Base-by-base conservation (phyloP, 2,329 filamentous ascomycete species). In the Aureobasidium subglaciale region DNA sequence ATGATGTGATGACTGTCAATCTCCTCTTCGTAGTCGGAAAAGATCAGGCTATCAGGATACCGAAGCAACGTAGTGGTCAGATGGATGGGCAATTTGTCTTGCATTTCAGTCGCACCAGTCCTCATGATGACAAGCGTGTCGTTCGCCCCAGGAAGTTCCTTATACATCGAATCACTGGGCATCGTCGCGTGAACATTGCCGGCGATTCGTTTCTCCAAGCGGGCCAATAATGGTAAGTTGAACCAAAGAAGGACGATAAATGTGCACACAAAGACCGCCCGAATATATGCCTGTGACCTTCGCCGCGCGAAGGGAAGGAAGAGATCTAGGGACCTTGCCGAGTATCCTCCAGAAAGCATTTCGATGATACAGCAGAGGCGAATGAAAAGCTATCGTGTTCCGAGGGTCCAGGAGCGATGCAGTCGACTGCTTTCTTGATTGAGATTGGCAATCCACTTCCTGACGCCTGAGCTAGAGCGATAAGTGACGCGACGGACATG, bases 121-220 rank as follows among this genome's bases (percentile, higher is more conserved):
- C 60, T 70, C 53, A 84, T 64, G 7, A 82, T 68, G 15, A 83
- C 74, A 57, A 82, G 75, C 38, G 81, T 65, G 58, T 83, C 72
- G 1, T 77, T 68, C 1, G 71, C 69, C 25, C 68, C 68, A 0
- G 62, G 59, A 2, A 66, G 29, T 22, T 4, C n/a, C 6, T n/a
- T 22, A 18, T 24, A 34, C 4, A 15, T 18, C 2, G 29, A 18
- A 24, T 13, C 43, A 11, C 11, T 4, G 24, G 9, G n/a, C 4
- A 16, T 4, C 8, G 25, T 18, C 2, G 15, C 6, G n/a, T 18
- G 8, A 1, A 16, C 24, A 20, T 43, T 7, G 1, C 4, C 1
- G 3, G 18, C 2, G 1, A 43, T 30, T 4, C 18, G 25, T 16
- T 43, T 29, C 25, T 43, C 25, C 10, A 43, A 13, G n/a, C 9